Evolutionary conservation across 306 rosid species (phyloP), one percentile per base, ranked within the genome.

Genomic region (Mucuna pruriens): DNA sequence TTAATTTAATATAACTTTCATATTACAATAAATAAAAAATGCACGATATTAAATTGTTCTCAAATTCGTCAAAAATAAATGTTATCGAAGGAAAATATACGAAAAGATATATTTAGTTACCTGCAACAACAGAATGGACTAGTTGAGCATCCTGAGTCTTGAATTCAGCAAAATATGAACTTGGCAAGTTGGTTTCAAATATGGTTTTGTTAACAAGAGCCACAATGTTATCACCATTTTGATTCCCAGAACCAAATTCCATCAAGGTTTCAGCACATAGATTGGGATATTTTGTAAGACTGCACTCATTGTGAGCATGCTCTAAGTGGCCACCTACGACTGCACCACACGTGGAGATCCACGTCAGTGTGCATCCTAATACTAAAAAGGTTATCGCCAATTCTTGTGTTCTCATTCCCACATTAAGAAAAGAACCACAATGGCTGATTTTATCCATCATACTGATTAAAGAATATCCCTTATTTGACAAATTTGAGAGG

Each of bases 181-280:
- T 17, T 13, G 82, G 57, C 54, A 83, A 74, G 63, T 12, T 83
- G 77, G 92, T 80, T 75, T 87, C 89, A 19, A 11, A 71, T 33
- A 89, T 66, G 51, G 87, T 71, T 67, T 83, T 83, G 77, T 78
- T 77, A 22, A 85, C 71, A 49, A 89, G 89, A 34, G 79, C 48
- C 70, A 62, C 67, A 38, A 86, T 54, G 42, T 85, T 38, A 31
- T 83, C 71, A 70, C 9, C 45, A 74, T 39, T 71, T 15, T 81
- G 79, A 26, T 78, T 71, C 7, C 69, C 83, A 15, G 84, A 70
- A 19, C 70, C 58, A 73, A 77, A 38, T 15, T 60, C 80, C 75
- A 31, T 68, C 84, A 89, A 46, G 71, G 86, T 85, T 85, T 86
- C 31, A 44, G 73, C 77, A 80, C 90, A 86, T 5, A 80, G 63